Percentiles rank a stretch among this genome's conserved stretches.
phyloP scores from a whole-genome alignment of 352 stramenopile species.

The Globisporangium cystogenes region DNA sequence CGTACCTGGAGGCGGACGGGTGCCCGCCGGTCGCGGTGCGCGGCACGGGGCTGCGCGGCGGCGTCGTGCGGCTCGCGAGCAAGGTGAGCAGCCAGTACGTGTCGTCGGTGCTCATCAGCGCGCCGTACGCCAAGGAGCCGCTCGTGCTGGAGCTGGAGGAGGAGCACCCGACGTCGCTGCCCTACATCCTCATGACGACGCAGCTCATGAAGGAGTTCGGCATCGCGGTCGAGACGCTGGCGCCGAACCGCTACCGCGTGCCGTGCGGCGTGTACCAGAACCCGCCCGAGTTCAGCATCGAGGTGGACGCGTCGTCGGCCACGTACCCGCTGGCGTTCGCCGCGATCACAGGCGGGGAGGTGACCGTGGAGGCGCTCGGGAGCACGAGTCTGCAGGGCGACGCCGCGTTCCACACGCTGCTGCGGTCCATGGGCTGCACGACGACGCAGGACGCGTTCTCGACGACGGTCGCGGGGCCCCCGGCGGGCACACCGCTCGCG shows the following conservation, averaged over 20 bases:
- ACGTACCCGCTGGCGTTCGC: slow-evolving; percentile 96
- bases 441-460: slow-evolving; percentile 53
- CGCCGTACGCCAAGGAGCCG: slow-evolving; percentile 79
- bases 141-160: slow-evolving; percentile 91
- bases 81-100: slow-evolving; percentile 96
- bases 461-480: slow-evolving; percentile 75
- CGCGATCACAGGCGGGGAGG: slow-evolving; percentile 93
- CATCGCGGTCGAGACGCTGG: slow-evolving; percentile 89
- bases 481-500: slow-evolving; percentile 57
- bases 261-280: slow-evolving; percentile 72
- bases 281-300: slow-evolving; percentile 67
- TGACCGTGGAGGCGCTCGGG: slow-evolving; percentile 94
- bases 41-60: slow-evolving; percentile 65
- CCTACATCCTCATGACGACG: slow-evolving; percentile 93
- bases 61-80: slow-evolving; percentile 83
- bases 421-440: slow-evolving; percentile 73
- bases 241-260: slow-evolving; percentile 70
- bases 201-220: slow-evolving; percentile 97
- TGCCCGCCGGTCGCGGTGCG: slow-evolving; percentile 78
- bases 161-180: slow-evolving; percentile 95
- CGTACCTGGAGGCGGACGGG: slow-evolving; percentile 53
- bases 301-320: slow-evolving; percentile 95
- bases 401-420: slow-evolving; percentile 90
- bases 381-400: slow-evolving; percentile 94
- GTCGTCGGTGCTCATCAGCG: slow-evolving; percentile 94